These are phyloP conservation scores for Phytophthora sp. DNA, from an alignment of 352 stramenopile species.

Conservation along the genomic window DNA sequence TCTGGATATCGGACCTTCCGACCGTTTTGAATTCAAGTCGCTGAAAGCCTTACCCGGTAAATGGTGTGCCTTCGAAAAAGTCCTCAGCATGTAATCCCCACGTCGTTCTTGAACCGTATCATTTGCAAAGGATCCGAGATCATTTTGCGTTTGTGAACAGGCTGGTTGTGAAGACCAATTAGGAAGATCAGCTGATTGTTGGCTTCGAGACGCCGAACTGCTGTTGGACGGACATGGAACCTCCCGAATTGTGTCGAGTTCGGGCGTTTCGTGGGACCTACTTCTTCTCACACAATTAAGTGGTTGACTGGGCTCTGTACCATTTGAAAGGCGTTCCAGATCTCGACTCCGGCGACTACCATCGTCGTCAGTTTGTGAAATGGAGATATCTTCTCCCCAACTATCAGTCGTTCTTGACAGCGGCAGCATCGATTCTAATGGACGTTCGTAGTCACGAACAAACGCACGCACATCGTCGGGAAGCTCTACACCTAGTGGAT, in stretches of 20 bases:
- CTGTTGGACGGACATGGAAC: conserved; percentile 21
- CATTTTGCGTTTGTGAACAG: background rate
- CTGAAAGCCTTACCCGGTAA: conserved; percentile 5
- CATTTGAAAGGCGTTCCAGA: conserved; percentile 23
- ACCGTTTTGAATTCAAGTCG: conserved; percentile 11
- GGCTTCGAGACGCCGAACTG: conserved; percentile 21
- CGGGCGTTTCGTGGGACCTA: conserved; percentile 37
- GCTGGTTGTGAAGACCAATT: background rate
- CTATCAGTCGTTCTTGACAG: conserved; percentile 67
- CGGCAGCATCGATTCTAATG: conserved; percentile 58
- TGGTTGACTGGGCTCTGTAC: conserved; percentile 16
- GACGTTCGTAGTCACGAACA: conserved; percentile 52
- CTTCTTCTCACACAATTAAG: conserved; percentile 26
- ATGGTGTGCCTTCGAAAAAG: background rate
- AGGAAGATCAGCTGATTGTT: conserved; percentile 7
- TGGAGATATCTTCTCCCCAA: conserved; percentile 56
- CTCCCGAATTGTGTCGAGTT: conserved; percentile 52
- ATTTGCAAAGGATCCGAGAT: background rate
- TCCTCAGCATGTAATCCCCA: background rate
- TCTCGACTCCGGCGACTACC: conserved; percentile 35
- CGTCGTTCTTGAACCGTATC: background rate
- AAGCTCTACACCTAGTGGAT: conserved; percentile 23
- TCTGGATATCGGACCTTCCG: conserved; percentile 7
- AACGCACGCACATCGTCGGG: conserved; percentile 48
- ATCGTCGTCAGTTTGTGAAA: conserved; percentile 42